Conservation (phyloP, 345 rosid genomes). For the Citrus australasica region DNA sequence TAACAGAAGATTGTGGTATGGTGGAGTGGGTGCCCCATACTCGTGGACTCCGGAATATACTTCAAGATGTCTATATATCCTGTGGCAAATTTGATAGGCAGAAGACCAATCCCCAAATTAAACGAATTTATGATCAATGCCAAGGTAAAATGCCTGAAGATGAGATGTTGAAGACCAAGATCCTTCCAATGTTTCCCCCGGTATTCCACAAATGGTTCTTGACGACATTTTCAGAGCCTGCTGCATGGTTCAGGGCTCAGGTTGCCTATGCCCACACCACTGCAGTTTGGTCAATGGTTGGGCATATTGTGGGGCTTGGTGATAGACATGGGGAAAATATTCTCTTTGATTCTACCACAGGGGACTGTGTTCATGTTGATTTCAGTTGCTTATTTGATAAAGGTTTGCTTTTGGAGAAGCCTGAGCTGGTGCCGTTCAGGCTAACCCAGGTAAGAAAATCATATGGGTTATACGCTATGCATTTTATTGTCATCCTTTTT, state of each 20-base stretch:
- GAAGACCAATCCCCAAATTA: constrained; percentile 87
- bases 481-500: background rate
- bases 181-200: constrained; percentile 95
- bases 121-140: constrained; percentile 84
- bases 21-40: constrained; percentile 99
- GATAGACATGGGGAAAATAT: constrained; percentile 98
- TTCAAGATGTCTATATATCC: constrained; percentile 77
- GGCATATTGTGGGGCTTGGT: constrained; percentile 96
- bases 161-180: constrained; percentile 86
- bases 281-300: constrained; percentile 99
- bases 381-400: constrained; percentile 98
- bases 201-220: constrained; percentile 95
- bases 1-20: constrained; percentile 98
- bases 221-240: constrained; percentile 95
- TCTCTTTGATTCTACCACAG: constrained; percentile 97
- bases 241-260: constrained; percentile 99
- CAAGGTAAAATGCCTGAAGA: constrained; percentile 75
- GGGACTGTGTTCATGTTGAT: constrained; percentile 98
- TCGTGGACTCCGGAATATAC: constrained; percentile 89
- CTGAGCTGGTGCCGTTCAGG: constrained; percentile 97
- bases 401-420: constrained; percentile 95
- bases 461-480: background rate
- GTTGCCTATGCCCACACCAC: constrained; percentile 95
- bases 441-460: constrained; percentile 73
- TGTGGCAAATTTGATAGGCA: constrained; percentile 88